These are phyloP conservation scores for Fraxinus nigra DNA, from an alignment of 305 asterid genomes.

Conservation along the genomic window DNA sequence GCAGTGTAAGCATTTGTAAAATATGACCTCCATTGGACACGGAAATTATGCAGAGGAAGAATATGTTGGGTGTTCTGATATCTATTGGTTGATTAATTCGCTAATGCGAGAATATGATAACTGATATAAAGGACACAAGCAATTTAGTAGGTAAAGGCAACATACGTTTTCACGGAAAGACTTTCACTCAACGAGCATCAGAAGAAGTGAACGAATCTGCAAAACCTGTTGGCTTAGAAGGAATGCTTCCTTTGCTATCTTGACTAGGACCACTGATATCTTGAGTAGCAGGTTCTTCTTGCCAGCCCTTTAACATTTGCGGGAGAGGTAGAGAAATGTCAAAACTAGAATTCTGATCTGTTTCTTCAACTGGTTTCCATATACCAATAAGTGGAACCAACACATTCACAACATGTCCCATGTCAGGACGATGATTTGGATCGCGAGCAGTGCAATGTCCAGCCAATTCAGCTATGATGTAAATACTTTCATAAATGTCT, in stretches of 20 bases:
- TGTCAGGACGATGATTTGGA: conserved; percentile 80
- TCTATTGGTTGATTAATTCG: not conserved
- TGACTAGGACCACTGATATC: conserved; percentile 43
- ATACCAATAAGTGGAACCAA: conserved; percentile 50
- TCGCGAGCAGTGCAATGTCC: conserved; percentile 86
- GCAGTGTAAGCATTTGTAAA: not conserved
- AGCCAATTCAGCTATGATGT: conserved; percentile 52
- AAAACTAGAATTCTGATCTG: conserved; percentile 34
- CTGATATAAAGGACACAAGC: not conserved
- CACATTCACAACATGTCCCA: conserved; percentile 71
- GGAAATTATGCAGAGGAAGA: not conserved
- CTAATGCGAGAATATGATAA: not conserved
- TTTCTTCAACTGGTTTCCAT: conserved; percentile 66
- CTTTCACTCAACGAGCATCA: conserved; percentile 59
- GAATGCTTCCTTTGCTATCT: conserved; percentile 68
- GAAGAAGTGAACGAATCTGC: conserved; percentile 66
- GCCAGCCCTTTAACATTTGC: conserved; percentile 71
- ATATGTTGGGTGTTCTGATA: not conserved
- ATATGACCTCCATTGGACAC: not conserved
- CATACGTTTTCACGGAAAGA: not conserved
- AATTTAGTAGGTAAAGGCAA: not conserved
- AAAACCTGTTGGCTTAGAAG: conserved; percentile 62
- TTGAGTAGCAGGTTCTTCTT: conserved; percentile 44
- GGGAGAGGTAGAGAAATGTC: conserved; percentile 54
- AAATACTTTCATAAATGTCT: conserved; percentile 45